Evolutionary conservation across 2,329 filamentous ascomycete species (phyloP), one percentile per base, ranked within the genome.

Genomic region (Trichoderma citrinoviride): DNA sequence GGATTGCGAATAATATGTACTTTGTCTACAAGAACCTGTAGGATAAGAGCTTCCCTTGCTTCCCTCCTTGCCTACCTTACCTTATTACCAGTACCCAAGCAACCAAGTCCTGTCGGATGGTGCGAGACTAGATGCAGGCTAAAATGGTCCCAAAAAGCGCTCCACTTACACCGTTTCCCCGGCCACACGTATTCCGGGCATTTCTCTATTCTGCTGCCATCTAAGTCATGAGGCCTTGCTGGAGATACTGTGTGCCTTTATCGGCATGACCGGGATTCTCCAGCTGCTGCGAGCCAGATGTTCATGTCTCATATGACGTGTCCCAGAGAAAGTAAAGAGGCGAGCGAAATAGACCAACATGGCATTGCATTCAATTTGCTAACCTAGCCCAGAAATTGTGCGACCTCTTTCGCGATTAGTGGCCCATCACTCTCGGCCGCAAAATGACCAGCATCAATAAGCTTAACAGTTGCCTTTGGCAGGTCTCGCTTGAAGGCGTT

Each of bases 371-470:
- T 12, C 23, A 25, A 8, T 27, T 25, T 25, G 4, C 7, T 0
- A 40, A 15, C 3, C 44, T 53, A 61, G 5, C 37, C 37, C 6
- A 61, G 14, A 14, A 61, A 61, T 15, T 53, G 12, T 23, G 37
- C 47, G 7, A 61, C 47, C 47, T 61, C 58, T 1, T 44, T 33
- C 7, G 58, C 58, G 27, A 61, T 61, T 12, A 29, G 6, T 17
- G n/a, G 19, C 10, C 47, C 58, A n/a, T 61, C 37, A 4, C 58
- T 61, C 47, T 61, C 58, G 3, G 44, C 47, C 19, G 58, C 58
- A 44, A 61, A 61, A 27, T 61, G 58, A 12, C 58, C 58, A 5
- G 58, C 58, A 15, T 61, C 58, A 5, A 61, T 53, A 1, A 61
- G 47, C 15, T 61, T 61, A 23, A 61, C 37, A 8, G 25, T 53